These are phyloP conservation scores for Cerioporus squamosus DNA, from an alignment of 1,284 basidiomycete species.

Conservation along the genomic window DNA sequence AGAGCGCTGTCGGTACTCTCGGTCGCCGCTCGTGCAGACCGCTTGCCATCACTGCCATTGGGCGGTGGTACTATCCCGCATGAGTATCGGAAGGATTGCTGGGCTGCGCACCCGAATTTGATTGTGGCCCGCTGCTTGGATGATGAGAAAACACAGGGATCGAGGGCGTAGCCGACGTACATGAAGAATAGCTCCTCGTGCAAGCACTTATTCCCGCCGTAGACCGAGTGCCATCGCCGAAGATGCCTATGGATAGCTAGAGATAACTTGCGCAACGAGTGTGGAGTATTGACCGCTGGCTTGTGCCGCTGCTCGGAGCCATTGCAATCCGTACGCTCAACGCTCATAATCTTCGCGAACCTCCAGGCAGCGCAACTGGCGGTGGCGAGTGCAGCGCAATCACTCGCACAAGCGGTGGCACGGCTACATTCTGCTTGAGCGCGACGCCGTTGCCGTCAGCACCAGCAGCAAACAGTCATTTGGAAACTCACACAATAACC, in stretches of 20 bases:
- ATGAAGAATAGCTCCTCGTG: no score
- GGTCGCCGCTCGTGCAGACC: constrained; percentile 8
- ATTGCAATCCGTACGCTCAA: not conserved
- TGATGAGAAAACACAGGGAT: no score
- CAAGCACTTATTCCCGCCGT: no score
- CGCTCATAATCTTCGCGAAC: not conserved
- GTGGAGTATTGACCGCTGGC: no score
- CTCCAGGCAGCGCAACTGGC: not conserved
- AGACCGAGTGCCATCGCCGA: no score
- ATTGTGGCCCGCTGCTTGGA: not conserved
- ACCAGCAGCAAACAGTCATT: not conserved
- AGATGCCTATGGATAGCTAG: no score
- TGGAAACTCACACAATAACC: not conserved
- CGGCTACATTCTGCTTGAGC: not conserved
- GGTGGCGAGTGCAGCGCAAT: not conserved
- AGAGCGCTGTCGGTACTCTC: constrained; percentile 11
- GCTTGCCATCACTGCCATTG: not conserved
- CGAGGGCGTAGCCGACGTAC: no score
- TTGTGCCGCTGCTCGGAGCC: not conserved
- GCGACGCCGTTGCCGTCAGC: constrained; percentile 1
- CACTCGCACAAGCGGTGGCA: not conserved
- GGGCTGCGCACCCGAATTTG: not conserved
- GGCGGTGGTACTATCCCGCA: not conserved
- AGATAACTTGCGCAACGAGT: no score
- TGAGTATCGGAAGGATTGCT: not conserved